Percentiles rank a stretch among this genome's conserved stretches.
Conservation (phyloP, 495 filamentous ascomycete species). For the Penicillium cinerascens region DNA sequence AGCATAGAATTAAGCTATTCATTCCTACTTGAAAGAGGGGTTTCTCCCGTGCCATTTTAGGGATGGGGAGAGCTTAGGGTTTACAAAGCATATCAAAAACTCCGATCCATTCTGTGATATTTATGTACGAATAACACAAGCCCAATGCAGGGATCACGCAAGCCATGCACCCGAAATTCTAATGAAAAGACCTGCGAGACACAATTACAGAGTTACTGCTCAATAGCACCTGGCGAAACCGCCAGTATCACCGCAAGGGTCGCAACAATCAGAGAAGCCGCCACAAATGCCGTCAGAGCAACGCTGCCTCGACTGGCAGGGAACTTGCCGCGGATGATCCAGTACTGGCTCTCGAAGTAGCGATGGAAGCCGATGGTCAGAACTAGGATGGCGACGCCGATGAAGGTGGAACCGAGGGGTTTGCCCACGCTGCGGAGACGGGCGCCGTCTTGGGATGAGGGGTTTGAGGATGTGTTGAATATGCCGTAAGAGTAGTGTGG, state of each 20-base stretch:
- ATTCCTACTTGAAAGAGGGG: too few relatives aligned
- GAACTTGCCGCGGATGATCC: conserved; percentile 91
- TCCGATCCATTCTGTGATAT: too few relatives aligned
- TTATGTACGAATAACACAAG: too few relatives aligned
- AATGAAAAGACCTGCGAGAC: not conserved
- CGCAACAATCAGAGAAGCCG: conserved; percentile 66
- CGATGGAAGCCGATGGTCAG: conserved; percentile 78
- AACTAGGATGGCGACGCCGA: conserved; percentile 80
- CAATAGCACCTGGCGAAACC: conserved; percentile 54
- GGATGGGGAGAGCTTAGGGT: too few relatives aligned
- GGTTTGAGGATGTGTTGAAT: conserved; percentile 4
- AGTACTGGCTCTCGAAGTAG: conserved; percentile 67
- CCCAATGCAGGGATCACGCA: not conserved
- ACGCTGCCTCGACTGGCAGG: conserved; percentile 88
- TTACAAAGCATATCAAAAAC: too few relatives aligned
- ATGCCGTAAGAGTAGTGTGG: conserved; percentile 14
- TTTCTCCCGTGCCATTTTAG: too few relatives aligned
- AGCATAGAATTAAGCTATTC: too few relatives aligned
- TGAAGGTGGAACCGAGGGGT: conserved; percentile 88
- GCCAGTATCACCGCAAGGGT: conserved; percentile 68
- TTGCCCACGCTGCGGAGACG: conserved; percentile 80
- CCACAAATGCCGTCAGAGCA: conserved; percentile 67
- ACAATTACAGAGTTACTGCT: conserved; percentile 24
- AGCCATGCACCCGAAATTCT: not conserved
- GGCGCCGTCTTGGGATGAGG: conserved; percentile 13